These are phyloP conservation scores for Scheffersomyces insectosa DNA, from an alignment of 1,139 yeast genomes.

Conservation along the genomic window DNA sequence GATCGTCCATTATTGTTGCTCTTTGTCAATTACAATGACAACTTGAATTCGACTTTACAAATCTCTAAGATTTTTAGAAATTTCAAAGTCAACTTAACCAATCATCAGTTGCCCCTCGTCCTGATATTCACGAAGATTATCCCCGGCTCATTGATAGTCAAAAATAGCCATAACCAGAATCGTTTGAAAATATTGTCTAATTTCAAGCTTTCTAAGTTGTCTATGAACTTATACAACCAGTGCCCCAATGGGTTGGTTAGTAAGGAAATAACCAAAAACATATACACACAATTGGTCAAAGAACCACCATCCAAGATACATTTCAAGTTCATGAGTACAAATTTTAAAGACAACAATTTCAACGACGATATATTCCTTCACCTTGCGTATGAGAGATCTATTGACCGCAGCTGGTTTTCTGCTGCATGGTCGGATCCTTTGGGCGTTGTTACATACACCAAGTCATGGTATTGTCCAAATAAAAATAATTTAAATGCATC, in stretches of 20 bases:
- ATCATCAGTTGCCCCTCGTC: constrained; percentile 45
- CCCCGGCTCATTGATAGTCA: constrained; percentile 52
- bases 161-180: constrained; percentile 33
- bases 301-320: constrained; percentile 49
- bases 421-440: constrained; percentile 90
- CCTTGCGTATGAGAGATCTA: constrained; percentile 79
- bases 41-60: constrained; percentile 46
- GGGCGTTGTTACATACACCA: constrained; percentile 63
- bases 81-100: constrained; percentile 43
- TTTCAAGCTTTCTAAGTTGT: constrained; percentile 46
- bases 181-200: constrained; percentile 52
- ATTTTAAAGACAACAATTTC: constrained; percentile 24
- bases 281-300: constrained; percentile 45
- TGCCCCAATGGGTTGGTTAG: constrained; percentile 34
- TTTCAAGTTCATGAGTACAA: constrained; percentile 47
- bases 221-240: constrained; percentile 65
- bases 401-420: constrained; percentile 79
- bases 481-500: constrained; percentile 11
- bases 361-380: constrained; percentile 78
- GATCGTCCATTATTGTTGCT: constrained; percentile 48
- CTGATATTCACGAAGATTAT: constrained; percentile 55
- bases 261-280: constrained; percentile 14
- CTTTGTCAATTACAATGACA: constrained; percentile 47
- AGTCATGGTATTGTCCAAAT: constrained; percentile 61
- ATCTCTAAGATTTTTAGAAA: constrained; percentile 50